phyloP scores from a whole-genome alignment of 1,284 basidiomycete genomes.

The Boletus subluridellus region DNA sequence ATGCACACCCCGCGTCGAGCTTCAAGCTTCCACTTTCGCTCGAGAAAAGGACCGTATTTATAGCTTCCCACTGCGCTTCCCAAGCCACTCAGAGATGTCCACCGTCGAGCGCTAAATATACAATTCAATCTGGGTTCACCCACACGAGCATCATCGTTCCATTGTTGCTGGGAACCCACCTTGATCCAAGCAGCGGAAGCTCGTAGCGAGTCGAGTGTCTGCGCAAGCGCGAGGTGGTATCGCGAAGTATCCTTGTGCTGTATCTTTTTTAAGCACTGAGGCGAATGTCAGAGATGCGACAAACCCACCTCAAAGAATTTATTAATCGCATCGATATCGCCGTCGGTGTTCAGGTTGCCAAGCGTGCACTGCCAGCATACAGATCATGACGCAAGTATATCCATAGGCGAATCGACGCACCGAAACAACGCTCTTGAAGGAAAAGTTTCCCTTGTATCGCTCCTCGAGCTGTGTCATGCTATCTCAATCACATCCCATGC shows the following conservation, averaged over 20 bases:
- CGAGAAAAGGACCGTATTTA: not conserved
- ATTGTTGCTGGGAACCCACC: slow-evolving; percentile 36
- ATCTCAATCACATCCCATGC: slow-evolving; percentile 19
- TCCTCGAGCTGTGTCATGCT: slow-evolving; percentile 53
- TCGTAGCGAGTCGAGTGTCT: slow-evolving; percentile 64
- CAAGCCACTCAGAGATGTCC: slow-evolving; percentile 63
- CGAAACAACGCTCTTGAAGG: slow-evolving; percentile 48
- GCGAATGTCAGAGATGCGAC: not conserved
- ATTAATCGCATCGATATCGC: slow-evolving; percentile 65
- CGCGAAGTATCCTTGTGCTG: slow-evolving; percentile 64
- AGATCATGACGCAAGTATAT: not conserved
- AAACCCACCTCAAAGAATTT: slow-evolving; percentile 62
- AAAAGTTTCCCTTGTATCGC: slow-evolving; percentile 69
- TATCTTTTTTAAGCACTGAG: slow-evolving; percentile 8
- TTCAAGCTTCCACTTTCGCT: not conserved
- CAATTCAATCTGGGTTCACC: not conserved
- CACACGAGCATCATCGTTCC: not conserved
- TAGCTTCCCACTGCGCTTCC: slow-evolving; percentile 30
- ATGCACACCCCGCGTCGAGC: not conserved
- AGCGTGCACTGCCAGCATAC: slow-evolving; percentile 49
- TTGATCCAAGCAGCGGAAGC: slow-evolving; percentile 58
- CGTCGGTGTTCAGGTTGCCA: slow-evolving; percentile 57
- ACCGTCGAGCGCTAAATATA: slow-evolving; percentile 47
- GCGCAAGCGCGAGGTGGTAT: slow-evolving; percentile 60
- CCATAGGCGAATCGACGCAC: slow-evolving; percentile 34